These are phyloP conservation scores for Nicotiana tabacum DNA, from an alignment of 257 asterid species.

Conservation along the genomic window DNA sequence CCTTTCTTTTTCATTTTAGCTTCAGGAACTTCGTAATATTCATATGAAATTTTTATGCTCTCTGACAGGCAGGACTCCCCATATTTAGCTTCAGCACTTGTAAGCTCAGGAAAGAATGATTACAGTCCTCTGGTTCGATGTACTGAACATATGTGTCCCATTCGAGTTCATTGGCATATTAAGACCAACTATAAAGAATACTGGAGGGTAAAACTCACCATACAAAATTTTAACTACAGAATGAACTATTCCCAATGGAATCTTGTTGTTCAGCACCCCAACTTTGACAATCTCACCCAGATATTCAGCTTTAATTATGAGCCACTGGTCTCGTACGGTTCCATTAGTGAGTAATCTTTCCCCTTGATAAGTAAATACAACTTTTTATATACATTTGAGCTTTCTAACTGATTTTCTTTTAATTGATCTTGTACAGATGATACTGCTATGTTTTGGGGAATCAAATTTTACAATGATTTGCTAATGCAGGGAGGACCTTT, in stretches of 20 bases:
- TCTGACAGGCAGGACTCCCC: slow-evolving; percentile 30
- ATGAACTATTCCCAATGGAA: slow-evolving; percentile 49
- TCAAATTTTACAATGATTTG: slow-evolving; percentile 37
- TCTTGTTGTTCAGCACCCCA: slow-evolving; percentile 44
- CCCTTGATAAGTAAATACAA: not conserved
- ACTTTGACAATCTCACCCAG: slow-evolving; percentile 33
- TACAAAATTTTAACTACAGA: slow-evolving; percentile 39
- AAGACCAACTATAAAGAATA: slow-evolving; percentile 39
- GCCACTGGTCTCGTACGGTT: slow-evolving; percentile 25
- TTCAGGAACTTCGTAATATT: not conserved
- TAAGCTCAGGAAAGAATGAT: slow-evolving; percentile 19
- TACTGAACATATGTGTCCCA: slow-evolving; percentile 48
- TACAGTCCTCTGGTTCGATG: slow-evolving; percentile 28
- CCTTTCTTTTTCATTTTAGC: not conserved
- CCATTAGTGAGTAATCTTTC: slow-evolving; percentile 33
- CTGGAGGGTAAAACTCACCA: slow-evolving; percentile 44
- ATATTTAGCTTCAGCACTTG: slow-evolving; percentile 23
- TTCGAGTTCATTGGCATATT: slow-evolving; percentile 50
- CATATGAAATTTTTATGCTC: not conserved
- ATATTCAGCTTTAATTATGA: slow-evolving; percentile 42
- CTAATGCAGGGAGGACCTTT: slow-evolving; percentile 33
- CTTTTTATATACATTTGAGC: not conserved
- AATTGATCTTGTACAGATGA: slow-evolving; percentile 34
- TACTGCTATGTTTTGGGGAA: slow-evolving; percentile 44
- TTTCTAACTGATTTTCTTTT: not conserved